phyloP scores from a whole-genome alignment of 768 basidiomycete genomes.

The Pleurotus ostreatus region DNA sequence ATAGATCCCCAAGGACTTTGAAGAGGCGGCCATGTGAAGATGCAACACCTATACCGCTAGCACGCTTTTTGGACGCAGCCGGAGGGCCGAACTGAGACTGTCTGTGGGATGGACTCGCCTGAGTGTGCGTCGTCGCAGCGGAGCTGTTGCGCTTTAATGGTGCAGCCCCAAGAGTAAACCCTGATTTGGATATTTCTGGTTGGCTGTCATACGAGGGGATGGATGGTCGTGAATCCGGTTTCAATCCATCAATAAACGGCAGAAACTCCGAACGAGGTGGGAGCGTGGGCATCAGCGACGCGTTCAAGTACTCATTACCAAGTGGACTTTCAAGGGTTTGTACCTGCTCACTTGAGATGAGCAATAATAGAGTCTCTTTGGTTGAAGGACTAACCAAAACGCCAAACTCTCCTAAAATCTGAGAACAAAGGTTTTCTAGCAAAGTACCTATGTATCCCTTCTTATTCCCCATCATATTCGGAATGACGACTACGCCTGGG shows the following conservation, averaged over 20 bases:
- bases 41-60: conserved; percentile 58
- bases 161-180: conserved; percentile 32
- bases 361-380: not conserved
- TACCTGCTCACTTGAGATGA: conserved; percentile 41
- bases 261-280: conserved; percentile 63
- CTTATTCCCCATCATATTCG: conserved; percentile 83
- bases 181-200: conserved; percentile 45
- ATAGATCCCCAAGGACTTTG: conserved; percentile 88
- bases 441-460: conserved; percentile 85
- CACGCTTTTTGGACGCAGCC: conserved; percentile 54
- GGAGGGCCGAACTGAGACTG: conserved; percentile 43
- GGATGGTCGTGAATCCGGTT: conserved; percentile 39
- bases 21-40: conserved; percentile 83
- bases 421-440: conserved; percentile 84
- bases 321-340: conserved; percentile 76
- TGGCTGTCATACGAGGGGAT: conserved; percentile 51
- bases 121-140: conserved; percentile 18
- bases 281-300: conserved; percentile 56
- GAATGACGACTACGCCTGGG: conserved; percentile 72
- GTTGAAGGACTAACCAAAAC: conserved; percentile 56
- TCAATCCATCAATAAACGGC: conserved; percentile 45
- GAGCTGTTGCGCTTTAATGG: conserved; percentile 57
- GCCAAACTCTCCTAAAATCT: conserved; percentile 82
- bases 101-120: conserved; percentile 36
- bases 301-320: conserved; percentile 84